Conservation (phyloP, 2,329 filamentous ascomycete genomes). For the Peltaster fructicola region DNA sequence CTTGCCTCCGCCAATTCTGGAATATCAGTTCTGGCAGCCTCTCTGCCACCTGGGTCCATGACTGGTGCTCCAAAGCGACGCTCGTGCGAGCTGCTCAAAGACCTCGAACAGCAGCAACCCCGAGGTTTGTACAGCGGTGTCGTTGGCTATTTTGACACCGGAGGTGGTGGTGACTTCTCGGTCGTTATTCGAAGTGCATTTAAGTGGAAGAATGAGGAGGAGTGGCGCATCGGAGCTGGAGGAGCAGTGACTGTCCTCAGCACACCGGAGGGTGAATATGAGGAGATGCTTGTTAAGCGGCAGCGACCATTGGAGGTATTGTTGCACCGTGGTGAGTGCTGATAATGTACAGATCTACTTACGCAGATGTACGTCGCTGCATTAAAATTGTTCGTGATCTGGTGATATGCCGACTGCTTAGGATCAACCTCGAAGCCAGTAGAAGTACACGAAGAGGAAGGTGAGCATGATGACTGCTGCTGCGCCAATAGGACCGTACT, state of each 20-base stretch:
- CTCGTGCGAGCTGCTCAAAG: conserved; percentile 63
- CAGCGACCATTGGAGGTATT: conserved; percentile 12
- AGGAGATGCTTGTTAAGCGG: conserved; percentile 55
- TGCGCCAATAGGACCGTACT: conserved; percentile 80
- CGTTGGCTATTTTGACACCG: conserved; percentile 74
- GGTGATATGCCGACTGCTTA: too few relatives aligned
- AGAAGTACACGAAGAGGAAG: conserved; percentile 87
- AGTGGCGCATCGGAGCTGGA: conserved; percentile 75
- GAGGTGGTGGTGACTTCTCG: conserved; percentile 74
- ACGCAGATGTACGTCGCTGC: too few relatives aligned
- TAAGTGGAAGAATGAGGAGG: conserved; percentile 45
- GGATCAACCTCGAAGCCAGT: too few relatives aligned
- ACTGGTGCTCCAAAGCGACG: conserved; percentile 90
- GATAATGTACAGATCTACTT: too few relatives aligned
- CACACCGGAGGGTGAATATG: conserved; percentile 60
- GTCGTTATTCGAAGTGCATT: conserved; percentile 79
- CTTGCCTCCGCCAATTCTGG: conserved; percentile 39
- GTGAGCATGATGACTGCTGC: conserved; percentile 68
- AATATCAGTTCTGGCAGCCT: conserved; percentile 57
- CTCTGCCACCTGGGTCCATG: conserved; percentile 84
- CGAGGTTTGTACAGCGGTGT: conserved; percentile 76
- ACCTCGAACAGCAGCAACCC: conserved; percentile 45
- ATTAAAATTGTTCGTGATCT: too few relatives aligned
- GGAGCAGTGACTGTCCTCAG: conserved; percentile 80
- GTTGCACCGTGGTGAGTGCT: background rate